A percentile compares a stretch with the other conserved stretches of the same genome.
These are phyloP conservation scores for Neovahlkampfia damariscottae DNA, from an alignment of 78 protist species.

Conservation along the genomic window DNA sequence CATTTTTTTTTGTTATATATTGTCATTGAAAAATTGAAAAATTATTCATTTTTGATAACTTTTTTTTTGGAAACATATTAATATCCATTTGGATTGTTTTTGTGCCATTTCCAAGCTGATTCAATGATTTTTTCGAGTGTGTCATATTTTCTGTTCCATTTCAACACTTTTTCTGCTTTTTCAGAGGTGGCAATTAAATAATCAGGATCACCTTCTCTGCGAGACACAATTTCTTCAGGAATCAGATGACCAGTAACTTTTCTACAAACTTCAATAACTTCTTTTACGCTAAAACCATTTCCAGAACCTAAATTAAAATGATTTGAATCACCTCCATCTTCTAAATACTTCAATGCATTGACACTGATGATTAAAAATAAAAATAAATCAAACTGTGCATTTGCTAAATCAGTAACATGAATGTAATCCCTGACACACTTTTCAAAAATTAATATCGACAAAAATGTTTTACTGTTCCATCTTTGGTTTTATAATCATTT, in stretches of 20 bases:
- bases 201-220: constrained; percentile 16
- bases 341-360: constrained; percentile 8
- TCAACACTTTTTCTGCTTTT: constrained; percentile 5
- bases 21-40: too few relatives aligned
- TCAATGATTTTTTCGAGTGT: constrained; percentile 13
- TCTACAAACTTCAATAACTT: constrained; percentile 24
- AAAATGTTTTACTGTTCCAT: too few relatives aligned
- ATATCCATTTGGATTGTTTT: not conserved
- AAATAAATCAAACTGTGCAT: too few relatives aligned
- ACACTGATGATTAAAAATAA: too few relatives aligned
- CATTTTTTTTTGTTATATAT: too few relatives aligned
- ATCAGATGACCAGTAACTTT: constrained; percentile 19
- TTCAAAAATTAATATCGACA: too few relatives aligned
- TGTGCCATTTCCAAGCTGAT: constrained; percentile 18
- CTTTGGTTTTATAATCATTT: constrained; percentile 82
- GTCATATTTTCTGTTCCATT: constrained; percentile 13
- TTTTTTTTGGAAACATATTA: too few relatives aligned
- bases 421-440: constrained; percentile 97
- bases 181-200: not conserved
- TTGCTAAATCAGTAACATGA: constrained; percentile 45
- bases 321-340: not conserved
- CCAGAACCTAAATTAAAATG: constrained; percentile 37
- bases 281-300: constrained; percentile 24
- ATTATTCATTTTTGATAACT: too few relatives aligned
- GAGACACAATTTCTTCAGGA: not conserved